phyloP scores from a whole-genome alignment of 768 basidiomycete species.

The Calocera viscosa region DNA sequence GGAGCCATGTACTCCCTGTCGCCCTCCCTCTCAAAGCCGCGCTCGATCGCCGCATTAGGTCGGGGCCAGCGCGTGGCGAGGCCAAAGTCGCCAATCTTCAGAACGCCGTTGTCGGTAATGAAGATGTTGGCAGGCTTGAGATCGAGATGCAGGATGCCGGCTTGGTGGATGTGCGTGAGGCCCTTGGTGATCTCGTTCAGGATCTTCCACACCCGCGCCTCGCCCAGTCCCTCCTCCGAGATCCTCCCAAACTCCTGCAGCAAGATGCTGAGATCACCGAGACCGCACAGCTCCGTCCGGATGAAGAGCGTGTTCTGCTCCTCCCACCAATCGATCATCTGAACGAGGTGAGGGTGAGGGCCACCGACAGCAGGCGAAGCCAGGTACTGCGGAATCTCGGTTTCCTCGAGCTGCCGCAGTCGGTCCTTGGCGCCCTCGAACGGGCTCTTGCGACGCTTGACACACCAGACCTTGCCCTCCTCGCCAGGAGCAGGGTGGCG shows the following conservation, averaged over 20 bases:
- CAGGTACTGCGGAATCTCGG: constrained; percentile 77
- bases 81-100: constrained; percentile 97
- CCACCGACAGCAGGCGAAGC: constrained; percentile 18
- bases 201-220: constrained; percentile 93
- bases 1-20: constrained; percentile 95
- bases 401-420: constrained; percentile 79
- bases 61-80: constrained; percentile 94
- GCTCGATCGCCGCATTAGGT: constrained; percentile 27
- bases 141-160: constrained; percentile 86
- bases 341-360: constrained; percentile 44
- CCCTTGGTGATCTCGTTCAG: constrained; percentile 84
- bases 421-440: constrained; percentile 14
- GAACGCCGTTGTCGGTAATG: constrained; percentile 68
- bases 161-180: constrained; percentile 75
- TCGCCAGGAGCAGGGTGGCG: not conserved
- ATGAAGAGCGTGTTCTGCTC: constrained; percentile 79
- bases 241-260: constrained; percentile 79
- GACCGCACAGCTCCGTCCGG: constrained; percentile 85
- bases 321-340: constrained; percentile 93
- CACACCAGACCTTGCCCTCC: constrained; percentile 5
- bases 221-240: constrained; percentile 68
- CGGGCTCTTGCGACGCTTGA: not conserved
- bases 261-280: constrained; percentile 84
- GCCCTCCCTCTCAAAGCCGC: constrained; percentile 81
- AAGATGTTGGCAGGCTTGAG: constrained; percentile 97